Conservation (phyloP, 208 protist species). For the Novymonas esmeraldas region DNA sequence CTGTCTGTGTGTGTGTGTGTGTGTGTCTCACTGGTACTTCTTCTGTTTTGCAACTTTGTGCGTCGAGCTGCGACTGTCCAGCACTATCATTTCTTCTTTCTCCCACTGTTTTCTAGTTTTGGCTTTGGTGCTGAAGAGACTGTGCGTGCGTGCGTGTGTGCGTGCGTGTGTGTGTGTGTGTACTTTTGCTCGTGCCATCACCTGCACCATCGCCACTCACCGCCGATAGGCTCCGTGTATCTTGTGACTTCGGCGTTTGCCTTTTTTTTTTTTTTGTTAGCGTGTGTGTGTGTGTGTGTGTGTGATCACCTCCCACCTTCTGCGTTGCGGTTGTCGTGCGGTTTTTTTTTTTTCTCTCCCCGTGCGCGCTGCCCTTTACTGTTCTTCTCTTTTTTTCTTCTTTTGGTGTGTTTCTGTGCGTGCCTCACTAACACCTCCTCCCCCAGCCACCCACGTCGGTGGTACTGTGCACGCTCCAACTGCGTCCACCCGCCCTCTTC, state of each 20-base stretch:
- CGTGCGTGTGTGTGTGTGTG: background rate
- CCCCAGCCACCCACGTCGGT: no score
- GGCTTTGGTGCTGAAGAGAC: background rate
- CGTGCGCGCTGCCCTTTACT: background rate
- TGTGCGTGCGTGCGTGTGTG: background rate
- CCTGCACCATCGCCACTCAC: no score
- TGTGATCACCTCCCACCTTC: background rate
- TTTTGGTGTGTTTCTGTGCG: no score
- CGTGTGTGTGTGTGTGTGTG: background rate
- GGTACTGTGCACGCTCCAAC: no score
- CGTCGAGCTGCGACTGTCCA: background rate
- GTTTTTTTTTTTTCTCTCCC: background rate
- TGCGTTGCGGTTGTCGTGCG: background rate
- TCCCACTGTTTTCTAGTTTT: background rate
- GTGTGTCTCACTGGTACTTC: background rate
- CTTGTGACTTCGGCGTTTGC: background rate
- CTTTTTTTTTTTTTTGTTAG: background rate
- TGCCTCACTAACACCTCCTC: no score
- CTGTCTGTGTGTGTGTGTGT: background rate
- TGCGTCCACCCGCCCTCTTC: no score
- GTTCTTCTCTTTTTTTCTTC: background rate
- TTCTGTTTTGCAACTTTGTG: background rate
- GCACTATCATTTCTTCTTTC: background rate
- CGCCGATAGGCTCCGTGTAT: no score
- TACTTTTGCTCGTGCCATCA: background rate